Evolutionary conservation across 345 rosid species (phyloP), one percentile per base, ranked within the genome.

Genomic region (Citrus unshiu): DNA sequence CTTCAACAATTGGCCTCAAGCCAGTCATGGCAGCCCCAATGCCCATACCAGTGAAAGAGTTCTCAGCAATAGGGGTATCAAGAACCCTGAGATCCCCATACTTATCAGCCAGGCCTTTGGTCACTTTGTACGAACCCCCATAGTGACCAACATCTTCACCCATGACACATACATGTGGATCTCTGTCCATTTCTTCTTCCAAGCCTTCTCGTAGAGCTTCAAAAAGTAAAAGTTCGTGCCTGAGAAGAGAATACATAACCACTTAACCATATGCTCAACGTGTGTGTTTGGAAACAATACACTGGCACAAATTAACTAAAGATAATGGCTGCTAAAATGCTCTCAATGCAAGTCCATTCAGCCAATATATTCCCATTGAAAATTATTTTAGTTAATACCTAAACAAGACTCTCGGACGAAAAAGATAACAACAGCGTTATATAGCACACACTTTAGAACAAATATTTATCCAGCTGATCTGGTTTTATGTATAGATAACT

Each of bases 161-260:
- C 92, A 94, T 92, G 56, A 94, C 97, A 40, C 97, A 94, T 22
- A 94, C 94, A 27, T 9, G 57, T 64, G 94, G 85, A 84, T 96
- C 98, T 88, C 97, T 90, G 51, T 96, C 98, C 99, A 96, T 96
- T 87, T 96, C 99, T 86, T 96, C 99, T 84, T 92, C 99, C 68
- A 96, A 81, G 76, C 99, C 98, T 90, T 94, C 95, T 83, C 83
- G 84, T 29, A 96, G 85, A 69, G 97, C 99, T 89, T 96, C 99
- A 74, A 91, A 94, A 74, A 95, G 98, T 69, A 96, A 75, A 74
- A 96, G 87, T 74, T 96, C 97, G 71, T 93, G 98, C 74, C 98
- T 96, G 88, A 57, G 61, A 35, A 80, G 43, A 64, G 25, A 83
- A 72, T 43, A 40, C 21, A 68, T 12, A 73, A 9, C 57, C 18